These are phyloP conservation scores for Alternaria infectoria DNA, from an alignment of 2,329 filamentous ascomycete genomes.

Conservation along the genomic window DNA sequence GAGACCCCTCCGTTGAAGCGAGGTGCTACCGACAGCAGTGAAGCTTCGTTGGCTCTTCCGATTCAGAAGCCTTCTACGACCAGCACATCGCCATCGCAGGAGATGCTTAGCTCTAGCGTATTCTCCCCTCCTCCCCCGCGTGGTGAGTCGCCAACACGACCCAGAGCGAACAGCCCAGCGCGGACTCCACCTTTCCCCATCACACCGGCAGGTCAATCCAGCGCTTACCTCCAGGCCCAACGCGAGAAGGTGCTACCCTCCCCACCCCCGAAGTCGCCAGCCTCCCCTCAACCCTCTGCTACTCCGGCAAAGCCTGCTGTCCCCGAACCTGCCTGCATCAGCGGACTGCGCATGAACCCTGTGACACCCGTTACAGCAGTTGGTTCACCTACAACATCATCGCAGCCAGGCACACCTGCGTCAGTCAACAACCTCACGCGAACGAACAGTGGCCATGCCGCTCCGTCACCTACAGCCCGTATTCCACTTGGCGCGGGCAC, in stretches of 20 bases:
- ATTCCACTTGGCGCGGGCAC: slow-evolving; percentile 46
- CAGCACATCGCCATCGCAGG: slow-evolving; percentile 13
- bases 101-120: slow-evolving; percentile 24
- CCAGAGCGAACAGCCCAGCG: slow-evolving; percentile 24
- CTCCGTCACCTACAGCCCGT: slow-evolving; percentile 38
- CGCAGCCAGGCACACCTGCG: slow-evolving; percentile 18
- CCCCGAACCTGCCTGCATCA: slow-evolving; percentile 22
- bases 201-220: slow-evolving; percentile 34
- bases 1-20: slow-evolving; percentile 27
- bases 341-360: slow-evolving; percentile 46
- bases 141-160: slow-evolving; percentile 23
- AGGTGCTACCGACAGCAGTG: slow-evolving; percentile 34
- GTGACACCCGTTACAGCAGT: slow-evolving; percentile 32
- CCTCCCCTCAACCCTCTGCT: slow-evolving; percentile 10
- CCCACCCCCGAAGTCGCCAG: slow-evolving; percentile 26
- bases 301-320: slow-evolving; percentile 12
- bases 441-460: slow-evolving; percentile 19
- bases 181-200: slow-evolving; percentile 35
- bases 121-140: slow-evolving; percentile 29
- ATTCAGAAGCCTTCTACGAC: slow-evolving; percentile 36
- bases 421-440: slow-evolving; percentile 22
- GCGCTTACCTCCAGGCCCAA: slow-evolving; percentile 40
- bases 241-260: slow-evolving; percentile 45
- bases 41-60: slow-evolving; percentile 37
- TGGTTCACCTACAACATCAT: slow-evolving; percentile 23